A percentile compares a stretch with the other conserved stretches of the same genome.
phyloP scores from a whole-genome alignment of 805 yeast genomes.

The Starmera quercuum region DNA sequence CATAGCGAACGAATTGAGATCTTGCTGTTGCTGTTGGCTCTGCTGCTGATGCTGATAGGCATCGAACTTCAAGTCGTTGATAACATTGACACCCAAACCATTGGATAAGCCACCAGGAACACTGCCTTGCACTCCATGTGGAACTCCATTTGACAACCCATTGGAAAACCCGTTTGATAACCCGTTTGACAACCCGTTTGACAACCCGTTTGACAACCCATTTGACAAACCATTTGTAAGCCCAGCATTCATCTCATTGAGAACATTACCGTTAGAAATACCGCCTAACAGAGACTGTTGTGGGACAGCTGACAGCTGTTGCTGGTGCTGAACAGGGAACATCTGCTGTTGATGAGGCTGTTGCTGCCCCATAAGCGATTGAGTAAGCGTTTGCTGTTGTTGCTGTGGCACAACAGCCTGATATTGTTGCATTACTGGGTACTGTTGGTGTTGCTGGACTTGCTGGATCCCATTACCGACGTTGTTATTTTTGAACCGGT shows the following conservation, averaged over 20 bases:
- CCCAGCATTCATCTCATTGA: neutral
- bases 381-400: neutral
- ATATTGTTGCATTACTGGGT: constrained; percentile 9
- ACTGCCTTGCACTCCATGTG: too few species aligned
- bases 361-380: constrained; percentile 8
- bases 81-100: too few species aligned
- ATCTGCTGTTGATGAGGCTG: constrained; percentile 5
- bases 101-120: too few species aligned
- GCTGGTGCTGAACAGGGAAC: neutral
- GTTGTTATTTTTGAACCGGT: constrained; percentile 2
- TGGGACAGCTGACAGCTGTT: neutral
- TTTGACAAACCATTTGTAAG: too few species aligned
- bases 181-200: too few species aligned
- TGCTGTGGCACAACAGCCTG: too few species aligned
- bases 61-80: too few species aligned
- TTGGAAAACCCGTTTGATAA: too few species aligned
- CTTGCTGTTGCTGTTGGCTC: neutral
- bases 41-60: neutral
- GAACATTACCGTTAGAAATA: neutral
- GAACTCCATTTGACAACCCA: too few species aligned
- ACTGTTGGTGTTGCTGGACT: constrained; percentile 6
- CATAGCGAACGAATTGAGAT: neutral
- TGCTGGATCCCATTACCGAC: constrained; percentile 1
- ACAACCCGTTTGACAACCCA: too few species aligned
- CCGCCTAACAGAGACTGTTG: neutral